Evolutionary conservation across 345 rosid genomes (phyloP), one percentile per base, ranked within the genome.

Genomic region (Hibiscus syriacus): DNA sequence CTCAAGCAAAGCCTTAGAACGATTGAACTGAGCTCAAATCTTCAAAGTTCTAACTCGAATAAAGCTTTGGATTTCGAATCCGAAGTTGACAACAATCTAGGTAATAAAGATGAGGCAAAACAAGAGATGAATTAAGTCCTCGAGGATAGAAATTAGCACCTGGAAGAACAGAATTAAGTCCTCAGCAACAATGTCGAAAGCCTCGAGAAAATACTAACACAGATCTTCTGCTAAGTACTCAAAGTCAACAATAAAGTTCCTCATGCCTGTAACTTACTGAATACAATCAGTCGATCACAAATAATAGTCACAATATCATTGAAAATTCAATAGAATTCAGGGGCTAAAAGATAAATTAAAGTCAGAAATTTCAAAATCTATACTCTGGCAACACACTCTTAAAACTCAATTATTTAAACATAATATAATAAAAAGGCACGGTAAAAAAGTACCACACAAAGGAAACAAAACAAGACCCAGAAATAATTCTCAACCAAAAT

Each of bases 171-270:
- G 70, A 29, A 75, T 62, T 36, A 77, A 57, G 32, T 77, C 72
- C 16, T 69, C 71, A 6, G 41, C 59, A 61, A 70, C 62, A 65
- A 80, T 73, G 32, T 76, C 79, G 39, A 76, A 20, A 52, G 69
- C 68, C 27, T 49, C 74, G 7, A 72, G 64, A 3, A 75, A 30
- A 71, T 77, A 78, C 77, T 73, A 82, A 43, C 46, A 64, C 55
- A 78, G 38, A 20, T 45, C 76, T 76, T 72, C 75, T 19, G 74
- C 80, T 14, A 80, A 64, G 67, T 64, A 57, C 56, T 68, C 78
- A 53, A 74, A 76, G 41, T 75, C 68, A 16, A 79, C 46, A 65
- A 76, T 66, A 69, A 74, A 59, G 69, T 72, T 79, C 70, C 64
- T 78, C 85, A 71, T 69, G 17, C 73, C 80, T 72, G 14, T 43